A percentile compares a stretch with the other conserved stretches of the same genome.
These are phyloP conservation scores for Picea abies DNA, from an alignment of 83 land plant genomes.

Conservation along the genomic window DNA sequence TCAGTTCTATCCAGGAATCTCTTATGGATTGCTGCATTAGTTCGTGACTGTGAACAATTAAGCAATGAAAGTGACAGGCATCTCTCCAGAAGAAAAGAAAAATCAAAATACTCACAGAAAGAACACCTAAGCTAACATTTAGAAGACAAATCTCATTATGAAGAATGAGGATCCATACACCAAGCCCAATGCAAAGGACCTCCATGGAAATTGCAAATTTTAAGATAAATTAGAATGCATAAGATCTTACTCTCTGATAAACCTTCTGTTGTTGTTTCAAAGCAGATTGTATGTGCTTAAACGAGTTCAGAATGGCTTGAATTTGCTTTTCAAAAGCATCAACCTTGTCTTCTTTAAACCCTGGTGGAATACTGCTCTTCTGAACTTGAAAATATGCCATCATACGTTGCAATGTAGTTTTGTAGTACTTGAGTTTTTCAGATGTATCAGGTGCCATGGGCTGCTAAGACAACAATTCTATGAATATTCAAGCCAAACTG, in stretches of 20 bases:
- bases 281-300: conserved; percentile 39
- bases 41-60: background rate
- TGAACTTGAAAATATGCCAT: conserved; percentile 33
- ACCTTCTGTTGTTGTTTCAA: conserved; percentile 42
- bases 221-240: background rate
- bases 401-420: no score
- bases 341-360: conserved; percentile 52
- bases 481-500: no score
- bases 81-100: background rate
- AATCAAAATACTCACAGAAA: background rate
- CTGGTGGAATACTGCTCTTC: conserved; percentile 35
- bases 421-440: no score
- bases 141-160: background rate
- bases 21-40: no score
- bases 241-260: conserved; percentile 56
- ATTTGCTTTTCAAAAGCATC: conserved; percentile 73
- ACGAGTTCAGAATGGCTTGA: conserved; percentile 40
- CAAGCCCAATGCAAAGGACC: background rate
- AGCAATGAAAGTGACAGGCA: no score
- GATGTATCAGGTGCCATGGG: no score
- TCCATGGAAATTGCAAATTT: no score
- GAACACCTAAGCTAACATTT: background rate
- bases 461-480: no score
- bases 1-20: no score
- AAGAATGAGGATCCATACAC: background rate